Evolutionary conservation across 768 basidiomycete genomes (phyloP), one percentile per base, ranked within the genome.

Genomic region (Termitomyces sp.): DNA sequence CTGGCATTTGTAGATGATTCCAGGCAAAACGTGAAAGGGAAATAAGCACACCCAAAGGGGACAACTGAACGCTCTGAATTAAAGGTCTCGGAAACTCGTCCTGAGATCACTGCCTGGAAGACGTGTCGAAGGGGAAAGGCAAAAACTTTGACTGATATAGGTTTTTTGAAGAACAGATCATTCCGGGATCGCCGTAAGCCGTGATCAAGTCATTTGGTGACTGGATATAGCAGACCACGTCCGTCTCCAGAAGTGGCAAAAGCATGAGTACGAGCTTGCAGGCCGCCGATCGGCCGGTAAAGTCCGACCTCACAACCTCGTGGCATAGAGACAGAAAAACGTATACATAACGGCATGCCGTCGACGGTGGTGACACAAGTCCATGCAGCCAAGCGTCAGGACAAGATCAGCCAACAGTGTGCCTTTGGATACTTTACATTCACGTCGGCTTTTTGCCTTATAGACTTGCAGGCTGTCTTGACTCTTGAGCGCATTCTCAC

Each of bases 161-260:
- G 57, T 44, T 56, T 61, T 57, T 55, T 61, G 42, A 55, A 55
- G 48, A 53, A 49, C 48, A 61, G 61, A 62, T 63, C 59, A 41
- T 59, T 63, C 59, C 58, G 58, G 55, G 58, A 63, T 66, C 60
- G 59, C 60, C 56, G 54, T 48, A 48, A 48, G 12, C 22, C 43
- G 57, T 29, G 56, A 52, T 27, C 31, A 41, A n/a, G 51, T 46
- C 46, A 53, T 46, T 37, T 57, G 20, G 52, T 43, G 48, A 9
- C 59, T 64, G 34, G 27, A 63, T 64, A 61, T 64, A 46, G 59
- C 22, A 61, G 53, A 46, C 42, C 49, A 54, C 41, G 46, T 42
- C 43, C 48, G 42, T 42, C 57, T 43, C 36, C 26, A 32, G 43
- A 29, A 41, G 56, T 58, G 42, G 59, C 56, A 44, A 57, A n/a